Conservation (phyloP, 768 basidiomycete genomes). For the Sutorius australiensis region DNA sequence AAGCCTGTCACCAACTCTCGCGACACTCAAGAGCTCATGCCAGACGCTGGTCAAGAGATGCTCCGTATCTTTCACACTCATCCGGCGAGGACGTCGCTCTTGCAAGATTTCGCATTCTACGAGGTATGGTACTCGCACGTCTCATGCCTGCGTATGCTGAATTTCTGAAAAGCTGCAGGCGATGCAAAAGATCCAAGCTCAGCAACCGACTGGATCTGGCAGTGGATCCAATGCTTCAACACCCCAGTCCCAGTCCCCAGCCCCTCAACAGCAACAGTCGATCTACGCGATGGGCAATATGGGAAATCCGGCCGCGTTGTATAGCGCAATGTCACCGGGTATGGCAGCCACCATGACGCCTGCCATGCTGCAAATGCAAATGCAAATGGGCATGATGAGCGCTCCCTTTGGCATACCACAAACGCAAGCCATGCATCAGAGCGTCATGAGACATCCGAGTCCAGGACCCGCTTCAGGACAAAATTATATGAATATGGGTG, state of each 20-base stretch:
- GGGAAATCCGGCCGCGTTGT: constrained; percentile 44
- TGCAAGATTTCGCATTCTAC: constrained; percentile 92
- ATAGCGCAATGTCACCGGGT: constrained; percentile 29
- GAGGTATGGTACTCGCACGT: constrained; percentile 49
- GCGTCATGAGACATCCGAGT: constrained; percentile 79
- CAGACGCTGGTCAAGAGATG: constrained; percentile 96
- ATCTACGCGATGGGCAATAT: constrained; percentile 42
- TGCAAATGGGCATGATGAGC: constrained; percentile 46
- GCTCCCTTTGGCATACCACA: constrained; percentile 51
- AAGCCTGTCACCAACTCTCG: constrained; percentile 98
- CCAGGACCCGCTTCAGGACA: constrained; percentile 51
- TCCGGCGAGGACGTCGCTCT: constrained; percentile 85
- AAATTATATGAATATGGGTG: constrained; percentile 43
- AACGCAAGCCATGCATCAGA: constrained; percentile 78
- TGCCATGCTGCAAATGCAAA: constrained; percentile 43
- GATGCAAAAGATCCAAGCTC: constrained; percentile 62
- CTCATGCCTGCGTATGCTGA: constrained; percentile 3
- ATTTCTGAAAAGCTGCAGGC: constrained; percentile 61
- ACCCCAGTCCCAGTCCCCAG: constrained; percentile 39
- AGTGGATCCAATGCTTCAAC: constrained; percentile 27
- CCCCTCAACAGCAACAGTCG: constrained; percentile 44
- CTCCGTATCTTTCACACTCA: constrained; percentile 92
- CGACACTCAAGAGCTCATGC: constrained; percentile 94
- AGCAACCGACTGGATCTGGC: constrained; percentile 27
- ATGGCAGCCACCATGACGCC: constrained; percentile 31